Percentiles rank a stretch among this genome's conserved stretches.
These are phyloP conservation scores for Trichophyton benhamiae DNA, from an alignment of 2,329 filamentous ascomycete species.

Conservation along the genomic window DNA sequence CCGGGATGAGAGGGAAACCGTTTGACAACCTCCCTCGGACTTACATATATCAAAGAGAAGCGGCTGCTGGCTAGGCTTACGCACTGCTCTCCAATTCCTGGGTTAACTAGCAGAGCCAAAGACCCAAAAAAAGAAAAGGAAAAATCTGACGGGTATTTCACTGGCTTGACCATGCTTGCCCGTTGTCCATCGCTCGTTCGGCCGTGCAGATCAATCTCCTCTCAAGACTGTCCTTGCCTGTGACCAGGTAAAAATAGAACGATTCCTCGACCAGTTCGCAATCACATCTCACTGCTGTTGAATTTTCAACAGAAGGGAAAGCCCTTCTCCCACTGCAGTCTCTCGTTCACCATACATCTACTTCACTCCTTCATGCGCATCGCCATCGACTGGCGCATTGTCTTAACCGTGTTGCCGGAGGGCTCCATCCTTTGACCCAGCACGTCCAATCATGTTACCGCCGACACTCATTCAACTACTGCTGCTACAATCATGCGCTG, in stretches of 20 bases:
- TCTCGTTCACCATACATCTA: not conserved
- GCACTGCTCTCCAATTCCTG: not conserved
- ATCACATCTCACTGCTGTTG: not conserved
- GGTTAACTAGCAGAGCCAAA: not conserved
- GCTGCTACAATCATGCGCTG: not conserved
- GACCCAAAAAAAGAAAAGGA: not conserved
- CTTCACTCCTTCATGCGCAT: not conserved
- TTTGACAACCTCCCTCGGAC: not conserved
- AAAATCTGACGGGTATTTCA: not conserved
- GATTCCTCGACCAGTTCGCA: not conserved
- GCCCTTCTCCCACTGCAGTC: not conserved
- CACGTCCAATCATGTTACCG: not conserved
- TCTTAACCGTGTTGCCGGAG: not conserved
- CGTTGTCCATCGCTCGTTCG: not conserved
- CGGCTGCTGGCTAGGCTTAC: not conserved
- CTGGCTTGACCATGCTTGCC: not conserved
- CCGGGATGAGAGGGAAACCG: not conserved
- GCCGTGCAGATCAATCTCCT: not conserved
- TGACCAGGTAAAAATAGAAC: not conserved
- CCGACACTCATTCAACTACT: not conserved
- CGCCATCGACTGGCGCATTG: not conserved
- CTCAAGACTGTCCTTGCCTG: not conserved
- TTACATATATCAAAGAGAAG: not conserved
- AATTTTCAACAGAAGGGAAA: not conserved
- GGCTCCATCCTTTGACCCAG: not conserved